Percentiles rank a stretch among this genome's conserved stretches.
phyloP scores from a whole-genome alignment of 257 asterid species.

The Paraleonurus japonicus region DNA sequence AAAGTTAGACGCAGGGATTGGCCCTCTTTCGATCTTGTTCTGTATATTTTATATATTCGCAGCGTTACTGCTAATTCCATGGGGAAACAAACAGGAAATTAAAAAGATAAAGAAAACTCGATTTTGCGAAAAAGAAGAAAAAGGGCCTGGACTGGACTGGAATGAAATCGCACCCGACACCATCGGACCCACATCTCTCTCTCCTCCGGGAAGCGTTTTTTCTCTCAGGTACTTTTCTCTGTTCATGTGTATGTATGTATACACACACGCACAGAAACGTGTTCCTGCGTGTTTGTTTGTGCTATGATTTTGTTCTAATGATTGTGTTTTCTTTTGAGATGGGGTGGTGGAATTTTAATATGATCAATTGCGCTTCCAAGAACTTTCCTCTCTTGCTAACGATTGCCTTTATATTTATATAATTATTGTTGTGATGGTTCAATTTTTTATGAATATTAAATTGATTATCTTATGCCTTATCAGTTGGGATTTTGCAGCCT shows the following conservation, averaged over 20 bases:
- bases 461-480: slow-evolving; percentile 18
- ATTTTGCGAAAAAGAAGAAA: slow-evolving; percentile 5
- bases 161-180: slow-evolving; percentile 39
- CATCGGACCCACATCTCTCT: slow-evolving; percentile 47
- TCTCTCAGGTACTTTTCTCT: slow-evolving; percentile 34
- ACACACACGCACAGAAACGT: slow-evolving; percentile 10
- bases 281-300: background rate
- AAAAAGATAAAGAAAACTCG: slow-evolving; percentile 7
- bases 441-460: background rate
- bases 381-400: slow-evolving; percentile 19
- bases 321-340: slow-evolving; percentile 25
- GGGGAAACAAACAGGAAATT: slow-evolving; percentile 11
- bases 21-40: slow-evolving; percentile 15
- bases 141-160: slow-evolving; percentile 37
- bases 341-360: slow-evolving; percentile 9
- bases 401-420: background rate
- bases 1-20: slow-evolving; percentile 27
- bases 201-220: slow-evolving; percentile 27
- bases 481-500: slow-evolving; percentile 22
- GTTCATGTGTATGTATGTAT: slow-evolving; percentile 13
- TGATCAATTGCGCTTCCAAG: slow-evolving; percentile 29
- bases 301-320: slow-evolving; percentile 16
- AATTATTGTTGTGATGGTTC: slow-evolving; percentile 2
- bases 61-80: slow-evolving; percentile 1
- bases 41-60: background rate